Conservation (phyloP, 1,139 yeast genomes). For the Martiniozyma asiatica region DNA sequence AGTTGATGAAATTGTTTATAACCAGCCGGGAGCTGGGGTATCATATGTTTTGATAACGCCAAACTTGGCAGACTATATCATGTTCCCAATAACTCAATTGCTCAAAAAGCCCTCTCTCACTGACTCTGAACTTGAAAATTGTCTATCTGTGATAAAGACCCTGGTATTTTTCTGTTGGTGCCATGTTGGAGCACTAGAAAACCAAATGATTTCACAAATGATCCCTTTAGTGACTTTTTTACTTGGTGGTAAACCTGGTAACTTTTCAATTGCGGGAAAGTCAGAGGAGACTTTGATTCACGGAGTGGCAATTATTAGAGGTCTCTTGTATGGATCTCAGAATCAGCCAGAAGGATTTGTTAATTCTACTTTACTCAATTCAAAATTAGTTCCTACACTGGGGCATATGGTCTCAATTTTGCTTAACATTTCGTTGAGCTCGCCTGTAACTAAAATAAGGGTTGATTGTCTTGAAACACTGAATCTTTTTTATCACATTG, state of each 20-base stretch:
- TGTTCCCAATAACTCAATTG: conserved; percentile 45
- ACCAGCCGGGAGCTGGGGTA: too few relatives aligned
- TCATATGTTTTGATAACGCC: conserved; percentile 20
- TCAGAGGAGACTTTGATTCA: conserved; percentile 32
- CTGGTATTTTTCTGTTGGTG: conserved; percentile 40
- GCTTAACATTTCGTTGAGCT: conserved; percentile 25
- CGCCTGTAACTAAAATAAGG: conserved; percentile 24
- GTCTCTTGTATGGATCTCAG: conserved; percentile 21
- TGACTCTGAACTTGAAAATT: conserved; percentile 31
- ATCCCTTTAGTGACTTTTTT: conserved; percentile 36
- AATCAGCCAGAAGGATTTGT: too few relatives aligned
- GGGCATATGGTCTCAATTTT: conserved; percentile 37
- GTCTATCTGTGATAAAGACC: conserved; percentile 29
- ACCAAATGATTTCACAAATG: conserved; percentile 34
- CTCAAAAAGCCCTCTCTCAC: conserved; percentile 31
- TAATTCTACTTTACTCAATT: too few relatives aligned
- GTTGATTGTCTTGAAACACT: conserved; percentile 26
- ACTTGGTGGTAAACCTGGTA: conserved; percentile 30
- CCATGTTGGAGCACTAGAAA: conserved; percentile 6
- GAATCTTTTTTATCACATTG: conserved; percentile 22
- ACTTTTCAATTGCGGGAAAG: conserved; percentile 9
- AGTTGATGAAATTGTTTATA: not conserved
- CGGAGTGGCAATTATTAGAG: conserved; percentile 28
- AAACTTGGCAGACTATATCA: conserved; percentile 47
- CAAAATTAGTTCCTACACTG: conserved; percentile 29